Base-by-base conservation (phyloP, 352 stramenopile genomes). In the Globisporangium solare region DNA sequence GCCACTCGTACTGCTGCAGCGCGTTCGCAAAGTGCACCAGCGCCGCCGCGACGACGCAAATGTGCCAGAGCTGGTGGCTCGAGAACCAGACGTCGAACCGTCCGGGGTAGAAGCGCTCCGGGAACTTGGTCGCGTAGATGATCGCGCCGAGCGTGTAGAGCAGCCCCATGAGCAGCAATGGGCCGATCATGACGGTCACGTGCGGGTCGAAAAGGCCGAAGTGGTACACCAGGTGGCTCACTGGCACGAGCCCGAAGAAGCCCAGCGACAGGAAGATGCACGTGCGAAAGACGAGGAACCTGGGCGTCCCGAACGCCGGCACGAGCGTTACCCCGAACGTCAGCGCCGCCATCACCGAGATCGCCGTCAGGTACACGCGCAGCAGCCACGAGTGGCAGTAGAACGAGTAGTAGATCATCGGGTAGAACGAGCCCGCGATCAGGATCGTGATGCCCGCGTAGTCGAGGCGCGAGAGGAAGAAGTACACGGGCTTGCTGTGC, bases 341-440 rank as follows among this genome's bases (percentile, higher is more conserved):
- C 55, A 88, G 51, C 13, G 68, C 74, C 17, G 80, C 79, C 71
- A 93, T 75, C 22, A 71, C 67, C 31, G 77, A 84, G 60, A 92
- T 88, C 37, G 73, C 70, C 51, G 68, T 72, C 31, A 93, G 70
- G 56, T 92, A 93, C 18, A 75, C 55, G n/a, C 61, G 79, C 21
- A 75, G 69, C 24, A 84, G 56, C 65, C 70, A 82, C 61, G 76
- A 78, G 51, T 88, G 67, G 69, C 86, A 95, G 71, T 93, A 93
- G 65, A 95, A 94, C 67, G 81, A 88, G 73, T 94, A 93, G 79
- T 92, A 95, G 62, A 94, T 88, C 59, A 92, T 72, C 12, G 86
- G 86, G 57, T 91, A 91, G 70, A 91, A 94, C 11, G 83, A 92
- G 18, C 83, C 86, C 15, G 81, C 83, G 50, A 95, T 92, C 52